phyloP scores from a whole-genome alignment of 257 asterid genomes.

The Jaltomata sinuosa region DNA sequence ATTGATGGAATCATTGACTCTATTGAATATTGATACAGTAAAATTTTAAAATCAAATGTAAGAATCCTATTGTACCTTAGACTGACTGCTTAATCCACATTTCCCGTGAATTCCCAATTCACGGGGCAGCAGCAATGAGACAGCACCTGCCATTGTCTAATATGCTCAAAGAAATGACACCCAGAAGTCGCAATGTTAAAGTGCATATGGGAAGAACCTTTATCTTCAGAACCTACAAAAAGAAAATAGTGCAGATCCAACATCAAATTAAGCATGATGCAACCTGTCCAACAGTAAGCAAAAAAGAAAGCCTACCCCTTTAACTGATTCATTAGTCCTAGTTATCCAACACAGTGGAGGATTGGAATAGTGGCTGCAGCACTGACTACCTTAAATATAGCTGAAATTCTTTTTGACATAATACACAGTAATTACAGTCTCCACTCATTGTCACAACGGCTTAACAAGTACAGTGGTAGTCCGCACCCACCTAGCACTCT shows the following conservation, averaged over 20 bases:
- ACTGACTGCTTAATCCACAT: constrained; percentile 7
- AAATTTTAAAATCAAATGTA: background rate
- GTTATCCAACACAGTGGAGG: background rate
- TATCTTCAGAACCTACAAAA: background rate
- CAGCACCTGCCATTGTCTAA: constrained; percentile 29
- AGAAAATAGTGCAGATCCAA: background rate
- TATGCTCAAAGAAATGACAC: background rate
- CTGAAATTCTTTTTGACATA: background rate
- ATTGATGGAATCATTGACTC: background rate
- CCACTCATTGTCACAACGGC: background rate
- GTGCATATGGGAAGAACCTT: constrained; percentile 1
- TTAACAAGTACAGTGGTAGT: background rate
- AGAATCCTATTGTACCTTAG: constrained; percentile 13
- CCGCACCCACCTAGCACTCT: background rate
- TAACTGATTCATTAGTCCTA: background rate
- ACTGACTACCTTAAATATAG: background rate
- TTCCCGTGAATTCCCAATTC: constrained; percentile 10
- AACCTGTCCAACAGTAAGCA: background rate
- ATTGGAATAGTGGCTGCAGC: background rate
- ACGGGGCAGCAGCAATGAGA: constrained; percentile 20
- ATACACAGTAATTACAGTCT: background rate
- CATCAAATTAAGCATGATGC: background rate
- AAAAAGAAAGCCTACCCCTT: background rate
- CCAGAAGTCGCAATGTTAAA: background rate
- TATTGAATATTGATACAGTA: background rate